Base-by-base conservation (phyloP, 495 filamentous ascomycete genomes). In the Tuber microsphaerosporum region DNA sequence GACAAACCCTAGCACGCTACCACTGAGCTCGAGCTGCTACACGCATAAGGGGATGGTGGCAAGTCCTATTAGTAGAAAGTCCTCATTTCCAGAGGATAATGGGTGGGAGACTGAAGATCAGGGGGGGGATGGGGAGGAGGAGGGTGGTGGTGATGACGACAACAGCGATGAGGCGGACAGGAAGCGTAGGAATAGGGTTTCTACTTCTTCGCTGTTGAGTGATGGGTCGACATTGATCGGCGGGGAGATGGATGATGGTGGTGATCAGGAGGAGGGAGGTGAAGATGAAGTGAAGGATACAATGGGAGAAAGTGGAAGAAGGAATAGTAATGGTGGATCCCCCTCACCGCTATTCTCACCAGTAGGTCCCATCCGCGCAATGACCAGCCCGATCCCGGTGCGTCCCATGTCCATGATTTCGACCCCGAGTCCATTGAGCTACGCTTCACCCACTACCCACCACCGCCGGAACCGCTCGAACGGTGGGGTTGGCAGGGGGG, bases 101-200 rank as follows among this genome's bases (percentile, higher is more conserved):
- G 81, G 81, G 37, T 82, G 81, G 77, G 80, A 82, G 41, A 82
- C 77, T 39, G 81, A 79, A 17, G 75, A 69, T n/a, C 56, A 65
- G 56, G 56, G 56, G 26, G 56, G 26, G 4, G 56, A 65, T 14
- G 26, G 12, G 26, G 56, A 65, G 12, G 26, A 19, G 26, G 56
- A 65, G 41, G 44, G 34, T 43, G 8, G 9, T 46, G 42, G 46
- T 34, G 19, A 73, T 46, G 17, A 41, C 19, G 45, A 26, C 39
- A 73, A 37, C 8, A 39, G 44, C 10, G 20, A 19, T 46, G 56
- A 65, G 26, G 56, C 16, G 26, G 56, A 17, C 17, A 65, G 56
- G 56, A 65, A 65, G 26, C 73, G 77, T 1, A 73, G 77, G 14
- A 75, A 51, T 39, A 70, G 76, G 5, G 65, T 70, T 26, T 71